Conservation (phyloP, 2,329 filamentous ascomycete genomes). For the Sclerotinia spermophila region DNA sequence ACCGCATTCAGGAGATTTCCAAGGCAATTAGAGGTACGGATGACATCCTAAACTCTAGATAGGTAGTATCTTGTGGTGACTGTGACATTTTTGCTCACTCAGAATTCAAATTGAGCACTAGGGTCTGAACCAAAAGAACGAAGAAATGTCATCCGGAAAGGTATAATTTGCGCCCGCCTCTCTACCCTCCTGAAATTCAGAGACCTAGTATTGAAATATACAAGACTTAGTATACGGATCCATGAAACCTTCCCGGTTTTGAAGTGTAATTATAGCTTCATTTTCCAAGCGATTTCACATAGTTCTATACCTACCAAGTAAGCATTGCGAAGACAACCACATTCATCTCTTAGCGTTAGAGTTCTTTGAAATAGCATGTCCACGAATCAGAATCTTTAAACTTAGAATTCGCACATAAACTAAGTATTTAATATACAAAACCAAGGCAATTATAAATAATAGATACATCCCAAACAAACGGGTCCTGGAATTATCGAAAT, state of each 20-base stretch:
- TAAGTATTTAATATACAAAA: conserved; percentile 15
- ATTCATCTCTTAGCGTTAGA: too few relatives aligned
- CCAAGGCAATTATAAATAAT: conserved; percentile 96
- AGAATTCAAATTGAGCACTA: too few relatives aligned
- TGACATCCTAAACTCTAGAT: too few relatives aligned
- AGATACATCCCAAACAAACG: conserved; percentile 88
- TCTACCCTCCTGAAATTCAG: conserved; percentile 4
- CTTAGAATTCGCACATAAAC: conserved; percentile 14
- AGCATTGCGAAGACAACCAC: neutral
- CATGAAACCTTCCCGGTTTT: neutral
- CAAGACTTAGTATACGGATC: neutral
- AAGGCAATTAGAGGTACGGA: too few relatives aligned
- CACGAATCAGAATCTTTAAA: neutral
- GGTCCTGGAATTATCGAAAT: conserved; percentile 89
- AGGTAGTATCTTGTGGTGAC: too few relatives aligned
- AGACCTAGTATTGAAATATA: too few relatives aligned
- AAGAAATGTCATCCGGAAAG: too few relatives aligned
- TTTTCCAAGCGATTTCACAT: neutral
- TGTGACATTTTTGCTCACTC: too few relatives aligned
- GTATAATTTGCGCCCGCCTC: conserved; percentile 44
- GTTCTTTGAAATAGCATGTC: neutral
- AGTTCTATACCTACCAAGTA: neutral
- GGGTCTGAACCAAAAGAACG: too few relatives aligned
- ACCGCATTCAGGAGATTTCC: too few relatives aligned
- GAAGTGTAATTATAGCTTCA: too few relatives aligned